Conservation (phyloP, 768 basidiomycete species). For the Candolleomyces efflorescens region DNA sequence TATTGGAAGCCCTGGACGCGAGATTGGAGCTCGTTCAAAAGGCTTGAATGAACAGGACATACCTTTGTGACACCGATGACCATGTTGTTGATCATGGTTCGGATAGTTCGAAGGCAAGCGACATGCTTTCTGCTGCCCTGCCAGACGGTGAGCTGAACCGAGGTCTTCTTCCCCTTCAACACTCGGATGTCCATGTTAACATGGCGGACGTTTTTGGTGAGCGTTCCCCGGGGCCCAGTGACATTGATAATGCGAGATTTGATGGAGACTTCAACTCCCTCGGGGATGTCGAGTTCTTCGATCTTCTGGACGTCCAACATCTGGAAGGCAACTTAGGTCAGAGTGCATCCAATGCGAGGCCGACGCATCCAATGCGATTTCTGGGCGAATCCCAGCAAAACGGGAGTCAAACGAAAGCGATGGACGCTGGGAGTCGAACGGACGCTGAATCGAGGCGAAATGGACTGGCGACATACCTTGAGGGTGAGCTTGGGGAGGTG, state of each 20-base stretch:
- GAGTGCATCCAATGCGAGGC: constrained; percentile 31
- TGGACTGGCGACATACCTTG: constrained; percentile 35
- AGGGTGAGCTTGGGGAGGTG: constrained; percentile 6
- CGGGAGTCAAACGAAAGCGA: constrained; percentile 16
- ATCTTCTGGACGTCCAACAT: constrained; percentile 93
- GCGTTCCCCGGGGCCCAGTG: constrained; percentile 86
- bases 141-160: constrained; percentile 93
- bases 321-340: constrained; percentile 38
- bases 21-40: too few species aligned
- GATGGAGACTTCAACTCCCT: constrained; percentile 78
- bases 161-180: constrained; percentile 71
- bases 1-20: constrained; percentile 86
- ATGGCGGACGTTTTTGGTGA: constrained; percentile 91
- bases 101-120: constrained; percentile 95
- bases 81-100: constrained; percentile 96
- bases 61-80: constrained; percentile 96
- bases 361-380: constrained; percentile 31
- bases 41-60: constrained; percentile 7
- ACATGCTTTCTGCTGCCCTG: constrained; percentile 98
- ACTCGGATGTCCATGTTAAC: constrained; percentile 92
- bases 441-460: neutral
- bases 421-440: neutral
- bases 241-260: constrained; percentile 93
- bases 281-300: constrained; percentile 88
- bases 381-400: constrained; percentile 16